phyloP scores from a whole-genome alignment of 306 rosid species.

The Purshia tridentata region DNA sequence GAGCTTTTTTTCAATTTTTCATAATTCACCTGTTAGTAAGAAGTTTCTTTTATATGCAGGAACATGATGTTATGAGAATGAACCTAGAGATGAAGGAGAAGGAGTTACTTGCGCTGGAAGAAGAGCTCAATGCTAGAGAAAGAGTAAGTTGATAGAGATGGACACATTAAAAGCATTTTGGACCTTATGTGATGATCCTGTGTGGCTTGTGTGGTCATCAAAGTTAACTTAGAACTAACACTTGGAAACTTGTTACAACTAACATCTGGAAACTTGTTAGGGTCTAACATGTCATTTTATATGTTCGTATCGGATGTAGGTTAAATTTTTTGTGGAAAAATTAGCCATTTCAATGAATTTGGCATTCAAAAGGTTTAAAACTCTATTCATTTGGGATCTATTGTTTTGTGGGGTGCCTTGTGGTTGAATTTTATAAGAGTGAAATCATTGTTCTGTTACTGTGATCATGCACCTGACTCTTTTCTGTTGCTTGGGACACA shows the following conservation, averaged over 20 bases:
- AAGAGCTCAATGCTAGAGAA: slow-evolving; percentile 72
- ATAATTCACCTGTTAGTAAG: slow-evolving; percentile 18
- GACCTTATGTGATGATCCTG: not conserved
- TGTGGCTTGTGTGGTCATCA: not conserved
- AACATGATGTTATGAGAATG: slow-evolving; percentile 52
- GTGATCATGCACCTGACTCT: slow-evolving; percentile 11
- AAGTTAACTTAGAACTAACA: not conserved
- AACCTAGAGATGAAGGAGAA: slow-evolving; percentile 70
- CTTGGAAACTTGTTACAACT: no score
- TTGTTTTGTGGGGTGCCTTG: no score
- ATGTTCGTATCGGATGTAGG: not conserved
- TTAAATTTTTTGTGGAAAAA: not conserved
- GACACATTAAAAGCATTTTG: not conserved
- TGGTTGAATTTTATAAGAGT: no score
- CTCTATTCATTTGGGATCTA: no score
- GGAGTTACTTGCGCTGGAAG: slow-evolving; percentile 67
- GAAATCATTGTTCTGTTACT: slow-evolving; percentile 4
- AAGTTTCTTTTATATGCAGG: slow-evolving; percentile 52
- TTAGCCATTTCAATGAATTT: not conserved
- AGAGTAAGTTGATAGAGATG: slow-evolving; percentile 44
- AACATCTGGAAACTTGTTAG: not conserved
- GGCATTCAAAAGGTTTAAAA: not conserved
- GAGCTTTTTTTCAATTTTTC: slow-evolving; percentile 11
- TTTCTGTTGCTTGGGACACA: slow-evolving; percentile 6
- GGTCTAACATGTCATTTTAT: not conserved